Conservation (phyloP, 257 asterid genomes). For the Nyctanthes arbortristis region DNA sequence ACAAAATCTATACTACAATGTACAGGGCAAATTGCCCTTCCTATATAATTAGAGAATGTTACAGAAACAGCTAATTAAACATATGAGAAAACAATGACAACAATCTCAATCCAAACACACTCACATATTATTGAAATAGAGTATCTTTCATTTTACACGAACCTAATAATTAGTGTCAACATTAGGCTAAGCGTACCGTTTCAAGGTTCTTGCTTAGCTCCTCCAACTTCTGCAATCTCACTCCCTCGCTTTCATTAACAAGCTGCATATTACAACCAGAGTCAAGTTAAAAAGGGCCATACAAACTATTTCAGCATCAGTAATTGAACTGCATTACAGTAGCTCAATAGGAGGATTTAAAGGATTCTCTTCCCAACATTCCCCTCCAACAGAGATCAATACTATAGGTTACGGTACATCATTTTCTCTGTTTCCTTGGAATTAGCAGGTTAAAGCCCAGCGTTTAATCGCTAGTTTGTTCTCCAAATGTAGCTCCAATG, state of each 20-base stretch:
- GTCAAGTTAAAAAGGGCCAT: not conserved
- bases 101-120: slow-evolving; percentile 51
- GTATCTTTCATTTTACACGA: slow-evolving; percentile 65
- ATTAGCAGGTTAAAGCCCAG: not conserved
- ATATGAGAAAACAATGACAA: slow-evolving; percentile 40
- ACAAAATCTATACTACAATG: slow-evolving; percentile 72
- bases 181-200: slow-evolving; percentile 50
- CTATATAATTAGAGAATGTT: slow-evolving; percentile 45
- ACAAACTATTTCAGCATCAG: not conserved
- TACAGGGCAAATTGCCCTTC: slow-evolving; percentile 38
- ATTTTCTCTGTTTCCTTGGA: not conserved
- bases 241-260: slow-evolving; percentile 81
- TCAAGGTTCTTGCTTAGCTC: slow-evolving; percentile 99
- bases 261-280: slow-evolving; percentile 47
- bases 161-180: slow-evolving; percentile 45
- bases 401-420: not conserved
- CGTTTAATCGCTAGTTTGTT: not conserved
- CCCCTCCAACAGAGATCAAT: no score
- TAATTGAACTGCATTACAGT: not conserved
- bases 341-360: not conserved
- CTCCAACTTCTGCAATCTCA: slow-evolving; percentile 94
- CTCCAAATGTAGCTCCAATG: not conserved
- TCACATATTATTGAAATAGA: slow-evolving; percentile 47
- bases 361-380: not conserved
- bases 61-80: slow-evolving; percentile 49